Evolutionary conservation across 495 filamentous ascomycete species (phyloP).

Genomic region (Parathielavia appendiculata): DNA sequence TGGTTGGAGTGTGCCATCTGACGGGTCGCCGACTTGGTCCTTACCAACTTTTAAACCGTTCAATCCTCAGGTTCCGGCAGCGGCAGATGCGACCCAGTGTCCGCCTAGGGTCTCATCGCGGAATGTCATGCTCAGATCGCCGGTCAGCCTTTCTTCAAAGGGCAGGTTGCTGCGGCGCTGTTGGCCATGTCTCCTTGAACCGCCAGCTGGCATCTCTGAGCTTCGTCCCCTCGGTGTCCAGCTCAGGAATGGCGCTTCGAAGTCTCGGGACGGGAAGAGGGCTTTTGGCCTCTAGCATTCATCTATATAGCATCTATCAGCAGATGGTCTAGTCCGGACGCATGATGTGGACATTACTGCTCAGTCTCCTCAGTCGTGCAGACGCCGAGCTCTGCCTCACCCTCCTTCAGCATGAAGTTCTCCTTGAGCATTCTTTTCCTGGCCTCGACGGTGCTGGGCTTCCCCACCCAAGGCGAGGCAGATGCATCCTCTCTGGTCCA

Average conservation of each 20-base stretch:
- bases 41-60: no score
- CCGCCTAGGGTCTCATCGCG: conserved; percentile 10
- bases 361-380: background rate
- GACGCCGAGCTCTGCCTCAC: background rate
- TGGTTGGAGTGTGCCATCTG: background rate
- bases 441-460: conserved; percentile 15
- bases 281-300: background rate
- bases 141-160: conserved; percentile 13
- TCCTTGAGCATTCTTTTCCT: conserved; percentile 22
- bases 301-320: no score
- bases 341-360: background rate
- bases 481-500: background rate
- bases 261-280: background rate
- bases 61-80: background rate
- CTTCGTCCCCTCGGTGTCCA: conserved; percentile 4
- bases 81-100: background rate
- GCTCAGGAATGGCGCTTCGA: background rate
- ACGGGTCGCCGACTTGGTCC: no score
- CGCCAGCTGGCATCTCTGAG: background rate
- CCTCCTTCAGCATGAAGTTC: conserved; percentile 29
- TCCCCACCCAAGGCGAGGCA: conserved; percentile 15
- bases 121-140: background rate
- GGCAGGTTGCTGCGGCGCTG: conserved; percentile 13
- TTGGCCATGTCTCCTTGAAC: background rate
- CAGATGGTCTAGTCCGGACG: no score